Evolutionary conservation across 257 asterid species (phyloP), one percentile per base, ranked within the genome.

Genomic region (Anisodus acutangulus): DNA sequence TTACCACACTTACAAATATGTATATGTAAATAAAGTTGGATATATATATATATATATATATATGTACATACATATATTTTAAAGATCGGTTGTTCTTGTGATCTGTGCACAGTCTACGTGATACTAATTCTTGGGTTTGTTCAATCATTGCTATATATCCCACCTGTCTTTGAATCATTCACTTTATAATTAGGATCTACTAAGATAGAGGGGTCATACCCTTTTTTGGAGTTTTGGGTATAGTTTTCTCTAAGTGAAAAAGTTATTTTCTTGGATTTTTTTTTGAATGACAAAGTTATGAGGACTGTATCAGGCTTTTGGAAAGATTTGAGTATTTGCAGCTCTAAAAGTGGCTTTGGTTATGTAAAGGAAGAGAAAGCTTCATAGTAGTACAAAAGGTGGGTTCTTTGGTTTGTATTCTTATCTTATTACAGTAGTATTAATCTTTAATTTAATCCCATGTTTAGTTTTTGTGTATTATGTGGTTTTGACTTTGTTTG

Each of bases 111-210:
- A 86, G 89, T 83, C 86, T 88, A 82, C 86, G 86, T 88, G 79
- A 87, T 70, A 35, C 81, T 84, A 83, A 83, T 87, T 85, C 88
- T 89, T 86, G 94, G 86, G 71, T 76, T 74, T 85, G 85, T 85
- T 84, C 91, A 53, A 88, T 90, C 81, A 87, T 85, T 78, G 59
- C 12, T 82, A 69, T 70, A 60, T 84, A 49, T 78, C 63, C 85
- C 85, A 86, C 66, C 81, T 88, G 5, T 74, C 85, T 80, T 87
- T 89, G 79, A 88, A 85, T 85, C 83, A 68, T 89, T 87, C 92
- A 91, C 93, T 89, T 87, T 90, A 88, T 89, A 91, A 87, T 88
- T 89, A 93, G 90, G 89, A 90, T 90, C 86, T 88, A 64, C 53
- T 81, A 45, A 84, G 64, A 60, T 17, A 63, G 54, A 31, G 51